phyloP scores from a whole-genome alignment of 2,329 filamentous ascomycete genomes.

The Penicillium sp. region DNA sequence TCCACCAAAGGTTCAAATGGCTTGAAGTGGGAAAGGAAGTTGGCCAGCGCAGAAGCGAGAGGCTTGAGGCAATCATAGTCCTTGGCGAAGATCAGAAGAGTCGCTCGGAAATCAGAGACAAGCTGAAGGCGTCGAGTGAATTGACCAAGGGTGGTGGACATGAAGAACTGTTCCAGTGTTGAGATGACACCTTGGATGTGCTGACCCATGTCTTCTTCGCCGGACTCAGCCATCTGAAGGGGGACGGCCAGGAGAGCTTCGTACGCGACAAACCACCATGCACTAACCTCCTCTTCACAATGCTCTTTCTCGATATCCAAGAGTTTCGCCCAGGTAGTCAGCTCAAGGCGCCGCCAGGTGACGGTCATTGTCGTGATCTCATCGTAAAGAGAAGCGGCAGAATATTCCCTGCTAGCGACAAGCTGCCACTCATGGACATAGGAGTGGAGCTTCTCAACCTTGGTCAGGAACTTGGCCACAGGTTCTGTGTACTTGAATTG shows the following conservation, averaged over 20 bases:
- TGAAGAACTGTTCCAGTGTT: conserved; percentile 77
- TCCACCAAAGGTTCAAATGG: conserved; percentile 67
- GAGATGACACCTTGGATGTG: conserved; percentile 71
- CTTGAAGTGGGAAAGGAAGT: conserved; percentile 73
- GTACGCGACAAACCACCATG: conserved; percentile 97
- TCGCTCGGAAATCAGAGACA: conserved; percentile 60
- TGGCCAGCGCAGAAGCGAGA: conserved; percentile 66
- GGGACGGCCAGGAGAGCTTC: conserved; percentile 81
- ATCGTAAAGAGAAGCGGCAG: conserved; percentile 69
- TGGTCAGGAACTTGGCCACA: conserved; percentile 79
- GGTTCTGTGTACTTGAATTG: conserved; percentile 77
- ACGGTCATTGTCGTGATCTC: conserved; percentile 78
- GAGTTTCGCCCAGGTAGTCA: conserved; percentile 86
- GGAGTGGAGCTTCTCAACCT: conserved; percentile 81
- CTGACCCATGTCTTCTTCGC: conserved; percentile 58
- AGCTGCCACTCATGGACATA: conserved; percentile 93
- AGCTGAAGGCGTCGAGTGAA: conserved; percentile 71
- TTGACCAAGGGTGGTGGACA: conserved; percentile 76
- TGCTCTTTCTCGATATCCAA: conserved; percentile 80
- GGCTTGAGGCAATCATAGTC: conserved; percentile 60
- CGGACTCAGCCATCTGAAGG: conserved; percentile 61
- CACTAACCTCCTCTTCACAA: conserved; percentile 73
- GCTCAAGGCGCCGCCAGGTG: conserved; percentile 83
- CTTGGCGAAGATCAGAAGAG: conserved; percentile 61
- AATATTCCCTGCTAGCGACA: conserved; percentile 79